Conservation (phyloP, 495 filamentous ascomycete genomes). For the Coniosporium apollinis region DNA sequence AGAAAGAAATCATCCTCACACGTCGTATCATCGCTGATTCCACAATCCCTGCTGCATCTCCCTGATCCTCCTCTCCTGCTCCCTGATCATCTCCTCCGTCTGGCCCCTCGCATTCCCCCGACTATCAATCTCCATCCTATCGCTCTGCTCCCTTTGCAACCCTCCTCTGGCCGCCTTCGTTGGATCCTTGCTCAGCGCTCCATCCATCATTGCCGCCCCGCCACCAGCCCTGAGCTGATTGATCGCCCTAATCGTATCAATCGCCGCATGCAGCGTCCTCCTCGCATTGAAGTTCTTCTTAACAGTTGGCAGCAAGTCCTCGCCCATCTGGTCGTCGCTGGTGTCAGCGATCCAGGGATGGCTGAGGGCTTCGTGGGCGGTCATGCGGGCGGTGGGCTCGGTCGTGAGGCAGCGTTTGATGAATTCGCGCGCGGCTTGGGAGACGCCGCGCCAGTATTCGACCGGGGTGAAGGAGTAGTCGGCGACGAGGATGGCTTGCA, state of each 20-base stretch:
- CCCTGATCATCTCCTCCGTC: constrained; percentile 45
- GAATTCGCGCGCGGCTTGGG: constrained; percentile 72
- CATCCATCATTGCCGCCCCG: constrained; percentile 62
- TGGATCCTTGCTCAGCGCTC: constrained; percentile 47
- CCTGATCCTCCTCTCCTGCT: constrained; percentile 43
- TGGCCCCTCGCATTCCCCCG: constrained; percentile 44
- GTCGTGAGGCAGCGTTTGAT: constrained; percentile 79
- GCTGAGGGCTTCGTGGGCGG: constrained; percentile 80
- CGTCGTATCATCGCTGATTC: constrained; percentile 29
- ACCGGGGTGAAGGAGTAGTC: constrained; percentile 93
- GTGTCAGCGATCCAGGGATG: constrained; percentile 69
- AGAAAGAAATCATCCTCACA: too few relatives aligned
- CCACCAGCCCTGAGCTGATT: constrained; percentile 87
- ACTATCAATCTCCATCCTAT: constrained; percentile 36
- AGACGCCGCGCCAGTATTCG: constrained; percentile 93
- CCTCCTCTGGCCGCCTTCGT: constrained; percentile 26
- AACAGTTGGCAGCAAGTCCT: constrained; percentile 76
- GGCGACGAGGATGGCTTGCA: constrained; percentile 93
- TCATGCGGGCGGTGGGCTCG: constrained; percentile 73
- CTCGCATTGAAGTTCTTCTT: constrained; percentile 99
- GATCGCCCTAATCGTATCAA: constrained; percentile 95
- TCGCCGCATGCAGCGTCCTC: constrained; percentile 83
- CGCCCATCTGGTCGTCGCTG: constrained; percentile 31
- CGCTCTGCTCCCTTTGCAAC: constrained; percentile 13
- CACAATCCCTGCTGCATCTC: constrained; percentile 45